Base-by-base conservation (phyloP, 805 yeast genomes). In the Nakazawaea anatomiae region DNA sequence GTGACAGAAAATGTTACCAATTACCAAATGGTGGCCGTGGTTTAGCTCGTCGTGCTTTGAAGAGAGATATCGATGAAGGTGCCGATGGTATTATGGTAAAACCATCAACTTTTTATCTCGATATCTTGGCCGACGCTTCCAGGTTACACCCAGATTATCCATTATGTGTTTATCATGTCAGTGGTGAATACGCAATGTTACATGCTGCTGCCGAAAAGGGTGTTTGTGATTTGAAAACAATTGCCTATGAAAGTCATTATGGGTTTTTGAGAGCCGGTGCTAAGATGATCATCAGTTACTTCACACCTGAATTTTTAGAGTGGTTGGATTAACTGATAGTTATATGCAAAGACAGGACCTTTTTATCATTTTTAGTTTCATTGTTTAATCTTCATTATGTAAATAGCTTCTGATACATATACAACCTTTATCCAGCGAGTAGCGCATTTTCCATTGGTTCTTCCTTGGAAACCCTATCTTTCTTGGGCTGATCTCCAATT, bases 191-290 rank as follows among this genome's bases (percentile, higher is more conserved):
- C 63, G 97, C 98, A 34, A 94, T 94, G 99, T 69, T 94, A 56
- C 96, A 91, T 64, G 99, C 99, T 6, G 98, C 97, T 48, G 97
- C 97, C 32, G 97, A 90, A 62, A 90, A 90, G 75, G 96, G 96
- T 39, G 78, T 91, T 54, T 87, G 85, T 54, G 97, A 92, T 66
- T 77, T 94, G 68, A 85, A 88, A 69, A 68, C 82, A 52, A 68
- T 82, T 76, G 80, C 90, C 0, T 87, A 87, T 60, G 99, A 94
- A 71, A 73, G 94, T 45, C 96, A 94, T 60, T 76, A 88, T 55
- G 97, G 99, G 1, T 85, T 88, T 62, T 75, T 92, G 54, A 81
- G 99, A 67, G 99, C 99, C 0, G 99, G 99, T 53, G 98, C 98
- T 12, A 82, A 90, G 62, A 71, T 94, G 59, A 82, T 94, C 53